Evolutionary conservation across 495 filamentous ascomycete genomes (phyloP), one percentile per base, ranked within the genome.

Genomic region (Penicillium roqueforti): DNA sequence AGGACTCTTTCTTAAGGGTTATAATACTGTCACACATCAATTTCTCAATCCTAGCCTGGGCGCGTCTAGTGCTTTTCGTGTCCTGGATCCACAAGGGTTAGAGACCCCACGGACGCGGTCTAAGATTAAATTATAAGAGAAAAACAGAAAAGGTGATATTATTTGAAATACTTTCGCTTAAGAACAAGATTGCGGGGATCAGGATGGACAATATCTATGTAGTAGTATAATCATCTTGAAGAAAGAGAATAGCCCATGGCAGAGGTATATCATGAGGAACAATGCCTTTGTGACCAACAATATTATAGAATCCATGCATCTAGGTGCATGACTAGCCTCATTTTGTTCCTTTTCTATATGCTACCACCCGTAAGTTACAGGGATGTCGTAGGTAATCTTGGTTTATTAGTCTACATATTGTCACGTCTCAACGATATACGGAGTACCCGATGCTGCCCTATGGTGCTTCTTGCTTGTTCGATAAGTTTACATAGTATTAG

Each of bases 21-120:
- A 25, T 8, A 47, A 29, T 29, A 39, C 7, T 26, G 1, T 29
- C 26, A 16, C 18, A 9, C 26, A 22, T 19, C 9, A 19, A 39
- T 8, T 19, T 16, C 37, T 38, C 7, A 49, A 49, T 14, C 47
- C 47, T 29, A 29, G 19, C 47, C 47, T 46, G 19, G 46, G 47
- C 47, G 47, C 47, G 47, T 49, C 32, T 25, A 26, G 38, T 42
- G 13, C 39, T 32, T 25, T 42, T 42, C 49, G 49, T 37, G 47
- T 50, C 49, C 32, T 29, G 47, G 47, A 25, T 50, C 47, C 46
- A 49, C 25, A 29, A 37, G 18, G 37, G 37, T 13, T 41, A 22
- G 26, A 32, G 26, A 9, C 48, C 48, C 38, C 48, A 51, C 25
- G 38, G 32, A 18, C 7, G n/a, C 42, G 46, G 46, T 20, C 32